Evolutionary conservation across 2,329 filamentous ascomycete species (phyloP).

Genomic region (Clonostachys rosea): DNA sequence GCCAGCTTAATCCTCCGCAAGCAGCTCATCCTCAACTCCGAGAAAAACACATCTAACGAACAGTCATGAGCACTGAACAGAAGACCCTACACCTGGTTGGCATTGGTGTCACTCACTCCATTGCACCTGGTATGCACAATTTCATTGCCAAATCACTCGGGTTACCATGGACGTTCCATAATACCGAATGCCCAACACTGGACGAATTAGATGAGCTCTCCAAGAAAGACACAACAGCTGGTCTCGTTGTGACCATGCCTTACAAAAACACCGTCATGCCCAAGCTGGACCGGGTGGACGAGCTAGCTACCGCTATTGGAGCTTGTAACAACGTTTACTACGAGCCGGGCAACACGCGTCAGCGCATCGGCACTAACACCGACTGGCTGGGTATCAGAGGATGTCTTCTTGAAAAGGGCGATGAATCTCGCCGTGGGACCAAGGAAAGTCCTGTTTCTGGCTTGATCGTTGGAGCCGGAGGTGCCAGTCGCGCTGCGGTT

Average conservation of each 20-base stretch:
- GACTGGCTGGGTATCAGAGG: slow-evolving; percentile 34
- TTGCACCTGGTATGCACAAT: slow-evolving; percentile 32
- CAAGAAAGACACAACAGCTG: slow-evolving; percentile 16
- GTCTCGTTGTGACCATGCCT: slow-evolving; percentile 26
- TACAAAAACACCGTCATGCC: slow-evolving; percentile 29
- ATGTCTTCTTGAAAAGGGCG: slow-evolving; percentile 14
- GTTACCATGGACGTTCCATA: slow-evolving; percentile 20
- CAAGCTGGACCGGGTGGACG: slow-evolving; percentile 27
- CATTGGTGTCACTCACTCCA: slow-evolving; percentile 30
- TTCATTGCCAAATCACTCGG: slow-evolving; percentile 24
- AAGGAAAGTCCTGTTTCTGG: slow-evolving; percentile 2
- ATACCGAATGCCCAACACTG: slow-evolving; percentile 20
- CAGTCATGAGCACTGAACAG: slow-evolving; percentile 3
- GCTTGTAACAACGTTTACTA: slow-evolving; percentile 29
- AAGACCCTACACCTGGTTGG: slow-evolving; percentile 26
- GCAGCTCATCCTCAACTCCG: too few relatives aligned
- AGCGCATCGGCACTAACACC: slow-evolving; percentile 30
- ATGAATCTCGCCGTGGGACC: not conserved
- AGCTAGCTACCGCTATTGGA: slow-evolving; percentile 23
- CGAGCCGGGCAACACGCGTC: slow-evolving; percentile 5
- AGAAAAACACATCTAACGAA: too few relatives aligned
- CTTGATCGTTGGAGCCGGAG: slow-evolving; percentile 33
- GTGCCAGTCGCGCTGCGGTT: slow-evolving; percentile 31
- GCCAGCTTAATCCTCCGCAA: too few relatives aligned
- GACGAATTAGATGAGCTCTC: slow-evolving; percentile 21